phyloP scores from a whole-genome alignment of 371 early-diverging fungal genomes.

The Mucor ambiguus region DNA sequence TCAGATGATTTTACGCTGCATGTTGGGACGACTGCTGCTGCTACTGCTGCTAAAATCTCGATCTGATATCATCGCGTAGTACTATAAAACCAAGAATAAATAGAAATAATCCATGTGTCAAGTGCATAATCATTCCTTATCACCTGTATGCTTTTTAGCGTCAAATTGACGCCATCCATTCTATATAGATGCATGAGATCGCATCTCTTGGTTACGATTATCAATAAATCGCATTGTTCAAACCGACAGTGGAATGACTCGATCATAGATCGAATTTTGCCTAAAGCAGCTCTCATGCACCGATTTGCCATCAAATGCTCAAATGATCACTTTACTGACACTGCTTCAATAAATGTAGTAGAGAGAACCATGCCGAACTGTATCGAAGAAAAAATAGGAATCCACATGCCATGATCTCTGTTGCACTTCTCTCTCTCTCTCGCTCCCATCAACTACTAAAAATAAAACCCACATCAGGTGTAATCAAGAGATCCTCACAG shows the following conservation, averaged over 20 bases:
- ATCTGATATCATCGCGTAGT: background rate
- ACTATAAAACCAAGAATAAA: background rate
- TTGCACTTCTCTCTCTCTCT: background rate
- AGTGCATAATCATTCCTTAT: background rate
- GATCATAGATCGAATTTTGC: background rate
- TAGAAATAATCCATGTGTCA: background rate
- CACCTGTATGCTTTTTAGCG: background rate
- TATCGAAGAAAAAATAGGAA: background rate
- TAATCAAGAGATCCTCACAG: no score
- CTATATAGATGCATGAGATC: background rate
- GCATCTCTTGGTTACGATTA: background rate
- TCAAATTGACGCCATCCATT: background rate
- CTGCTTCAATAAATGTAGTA: background rate
- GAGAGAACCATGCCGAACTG: background rate
- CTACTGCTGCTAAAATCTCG: background rate
- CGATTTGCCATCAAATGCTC: background rate
- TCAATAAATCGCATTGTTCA: background rate
- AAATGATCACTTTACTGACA: constrained; percentile 1
- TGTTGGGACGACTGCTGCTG: background rate
- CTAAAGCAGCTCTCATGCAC: background rate
- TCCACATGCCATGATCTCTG: no score
- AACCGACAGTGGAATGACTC: background rate
- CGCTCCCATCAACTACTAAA: no score
- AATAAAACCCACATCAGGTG: background rate
- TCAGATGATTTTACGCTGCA: background rate